Conservation (phyloP, 768 basidiomycete species). For the Mycena galopus region DNA sequence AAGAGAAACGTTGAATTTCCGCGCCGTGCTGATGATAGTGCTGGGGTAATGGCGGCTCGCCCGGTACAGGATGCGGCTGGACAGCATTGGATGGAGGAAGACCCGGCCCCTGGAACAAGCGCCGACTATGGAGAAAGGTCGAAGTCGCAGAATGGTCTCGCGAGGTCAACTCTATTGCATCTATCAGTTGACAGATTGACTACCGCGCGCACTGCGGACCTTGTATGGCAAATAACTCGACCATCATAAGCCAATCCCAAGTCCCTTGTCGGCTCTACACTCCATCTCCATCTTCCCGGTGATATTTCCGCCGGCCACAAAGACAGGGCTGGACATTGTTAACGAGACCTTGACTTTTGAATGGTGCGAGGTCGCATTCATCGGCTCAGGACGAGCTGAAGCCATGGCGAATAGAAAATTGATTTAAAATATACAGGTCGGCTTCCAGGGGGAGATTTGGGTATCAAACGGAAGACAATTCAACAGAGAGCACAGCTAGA, state of each 20-base stretch:
- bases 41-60: conserved; percentile 71
- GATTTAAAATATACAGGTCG: conserved; percentile 4
- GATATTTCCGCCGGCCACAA: conserved; percentile 75
- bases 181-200: conserved; percentile 24
- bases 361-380: conserved; percentile 87
- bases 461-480: conserved; percentile 5
- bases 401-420: conserved; percentile 30
- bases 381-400: conserved; percentile 62
- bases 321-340: conserved; percentile 68
- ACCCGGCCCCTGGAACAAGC: conserved; percentile 85
- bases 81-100: conserved; percentile 90
- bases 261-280: conserved; percentile 77
- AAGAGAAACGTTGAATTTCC: conserved; percentile 86
- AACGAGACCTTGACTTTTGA: conserved; percentile 82
- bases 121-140: conserved; percentile 77
- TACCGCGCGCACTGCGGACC: conserved; percentile 55
- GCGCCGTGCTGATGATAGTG: conserved; percentile 81
- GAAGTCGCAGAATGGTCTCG: conserved; percentile 86
- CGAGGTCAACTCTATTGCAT: conserved; percentile 74
- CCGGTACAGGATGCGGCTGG: conserved; percentile 68
- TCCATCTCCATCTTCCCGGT: conserved; percentile 87
- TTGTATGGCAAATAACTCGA: conserved; percentile 82
- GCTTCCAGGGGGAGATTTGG: not conserved
- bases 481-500: not conserved
- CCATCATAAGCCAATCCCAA: conserved; percentile 84